Evolutionary conservation across 306 rosid genomes (phyloP), one percentile per base, ranked within the genome.

Genomic region (Dalbergia cochinchinensis): DNA sequence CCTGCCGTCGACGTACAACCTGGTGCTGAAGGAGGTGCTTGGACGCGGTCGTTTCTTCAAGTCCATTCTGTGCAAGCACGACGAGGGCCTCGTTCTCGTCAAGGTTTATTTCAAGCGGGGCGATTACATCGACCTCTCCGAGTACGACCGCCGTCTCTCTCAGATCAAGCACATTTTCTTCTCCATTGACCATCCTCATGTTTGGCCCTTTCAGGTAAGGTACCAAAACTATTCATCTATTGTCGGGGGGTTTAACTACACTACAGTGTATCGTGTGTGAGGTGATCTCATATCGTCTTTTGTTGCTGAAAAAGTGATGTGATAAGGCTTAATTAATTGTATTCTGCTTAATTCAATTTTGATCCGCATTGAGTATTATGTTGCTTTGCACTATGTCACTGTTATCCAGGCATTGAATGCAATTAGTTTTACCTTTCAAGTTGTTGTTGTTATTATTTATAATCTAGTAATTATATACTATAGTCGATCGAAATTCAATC

Each of bases 61-160:
- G 89, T 92, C 99, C 5, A 95, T 95, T 84, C 89, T 84, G 76
- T 93, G 99, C 87, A 95, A 95, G 84, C 99, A 95, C 83, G 99
- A 95, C 58, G 98, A 92, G 86, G 99, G 99, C 63, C 88, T 95
- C 86, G 95, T 95, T 47, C 98, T 95, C 71, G 99, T 95, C 76
- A 95, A 95, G 90, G 97, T 95, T 39, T 93, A 95, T 77, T 95
- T 95, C 97, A 93, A 93, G 87, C 98, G 98, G 37, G 60, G 99
- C 31, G 96, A 95, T 83, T 86, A 47, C 82, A 54, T 95, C 70
- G 96, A 95, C 83, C 92, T 93, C 79, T 84, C 85, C 5, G 87
- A 90, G 6, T 88, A 95, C 79, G 94, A 93, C n/a, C 92, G 93
- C 65, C 92, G 97, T 31, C 94, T 95, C 54, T 83, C 64, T 71